These are phyloP conservation scores for Stygiomarasmius scandens DNA, from an alignment of 1,284 basidiomycete species.

Conservation along the genomic window DNA sequence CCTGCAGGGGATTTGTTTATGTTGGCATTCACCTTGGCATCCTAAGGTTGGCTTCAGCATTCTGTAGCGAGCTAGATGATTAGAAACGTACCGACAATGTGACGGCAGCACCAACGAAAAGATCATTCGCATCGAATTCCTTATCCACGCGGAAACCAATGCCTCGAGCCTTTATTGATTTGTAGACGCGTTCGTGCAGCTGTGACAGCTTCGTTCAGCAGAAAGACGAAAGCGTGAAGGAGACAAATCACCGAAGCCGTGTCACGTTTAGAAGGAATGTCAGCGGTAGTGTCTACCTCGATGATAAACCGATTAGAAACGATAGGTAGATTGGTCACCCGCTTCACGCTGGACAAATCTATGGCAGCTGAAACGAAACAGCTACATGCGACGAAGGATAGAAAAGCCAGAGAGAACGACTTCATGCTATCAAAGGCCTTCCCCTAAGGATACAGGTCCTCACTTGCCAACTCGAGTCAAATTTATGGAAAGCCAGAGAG, in stretches of 20 bases:
- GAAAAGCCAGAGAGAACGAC: neutral
- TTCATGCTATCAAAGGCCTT: neutral
- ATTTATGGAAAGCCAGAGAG: too few species aligned
- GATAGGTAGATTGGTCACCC: conserved; percentile 34
- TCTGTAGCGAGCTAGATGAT: neutral
- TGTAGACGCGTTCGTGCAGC: conserved; percentile 28
- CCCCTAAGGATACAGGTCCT: too few species aligned
- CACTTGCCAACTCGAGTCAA: too few species aligned
- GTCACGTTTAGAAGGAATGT: conserved; percentile 37
- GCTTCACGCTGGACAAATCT: conserved; percentile 37
- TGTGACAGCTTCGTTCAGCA: too few species aligned
- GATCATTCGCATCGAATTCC: conserved; percentile 39
- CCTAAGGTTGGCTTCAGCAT: conserved; percentile 13
- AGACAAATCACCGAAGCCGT: too few species aligned
- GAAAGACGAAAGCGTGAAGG: too few species aligned
- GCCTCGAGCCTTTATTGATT: conserved; percentile 18
- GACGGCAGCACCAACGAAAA: conserved; percentile 44
- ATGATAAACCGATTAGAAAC: conserved; percentile 41
- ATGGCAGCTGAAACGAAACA: conserved; percentile 8
- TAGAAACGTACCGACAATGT: conserved; percentile 33
- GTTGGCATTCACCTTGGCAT: conserved; percentile 21
- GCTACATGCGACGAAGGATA: too few species aligned
- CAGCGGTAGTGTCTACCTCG: conserved; percentile 44
- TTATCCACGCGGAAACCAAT: conserved; percentile 39
- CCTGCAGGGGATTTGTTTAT: neutral